Base-by-base conservation (phyloP, 225 moss, liverwort and hornwort genomes). In the Bryum argenteum region DNA sequence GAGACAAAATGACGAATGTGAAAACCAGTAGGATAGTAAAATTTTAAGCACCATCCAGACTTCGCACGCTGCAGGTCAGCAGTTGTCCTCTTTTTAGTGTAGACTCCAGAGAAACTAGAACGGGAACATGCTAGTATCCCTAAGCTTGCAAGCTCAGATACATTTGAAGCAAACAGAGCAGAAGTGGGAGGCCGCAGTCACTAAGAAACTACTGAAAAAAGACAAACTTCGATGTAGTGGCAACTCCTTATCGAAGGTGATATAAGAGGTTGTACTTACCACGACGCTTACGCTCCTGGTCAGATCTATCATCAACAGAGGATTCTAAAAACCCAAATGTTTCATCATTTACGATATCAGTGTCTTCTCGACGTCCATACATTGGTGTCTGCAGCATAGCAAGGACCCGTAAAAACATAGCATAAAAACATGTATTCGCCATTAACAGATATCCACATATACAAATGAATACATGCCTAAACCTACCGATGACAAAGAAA, bases 261-360 rank as follows among this genome's bases (percentile, higher is more conserved):
- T 1, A 63, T 50, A 54, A 52, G 12, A 65, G 22, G 12, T 33
- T 66, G 61, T 54, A 72, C 88, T 79, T 73, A 96, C 96, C 96
- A 85, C 92, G 89, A 71, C 98, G 94, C 79, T 91, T 94, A 62
- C 89, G 85, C 85, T 99, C 98, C 80, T 94, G 89, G 74, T 90
- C 87, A 57, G 89, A 74, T 90, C 94, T 94, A 66, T 91, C 91
- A 66, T 91, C 92, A 41, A 53, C 83, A 33, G 91, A 85, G 71
- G 73, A 77, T 79, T 82, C 91, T 78, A 87, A 84, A 50, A 81
- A 80, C 43, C 98, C 98, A 84, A 99, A 99, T 44, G 98, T 99
- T 78, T 99, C 94, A 65, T 94, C 91, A 79, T 99, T 93, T 44
- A 94, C 91, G 71, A 70, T 78, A 83, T 99, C 98, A 24, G 91